These are phyloP conservation scores for Cordyceps tenuipes DNA, from an alignment of 2,329 filamentous ascomycete genomes.

Conservation along the genomic window DNA sequence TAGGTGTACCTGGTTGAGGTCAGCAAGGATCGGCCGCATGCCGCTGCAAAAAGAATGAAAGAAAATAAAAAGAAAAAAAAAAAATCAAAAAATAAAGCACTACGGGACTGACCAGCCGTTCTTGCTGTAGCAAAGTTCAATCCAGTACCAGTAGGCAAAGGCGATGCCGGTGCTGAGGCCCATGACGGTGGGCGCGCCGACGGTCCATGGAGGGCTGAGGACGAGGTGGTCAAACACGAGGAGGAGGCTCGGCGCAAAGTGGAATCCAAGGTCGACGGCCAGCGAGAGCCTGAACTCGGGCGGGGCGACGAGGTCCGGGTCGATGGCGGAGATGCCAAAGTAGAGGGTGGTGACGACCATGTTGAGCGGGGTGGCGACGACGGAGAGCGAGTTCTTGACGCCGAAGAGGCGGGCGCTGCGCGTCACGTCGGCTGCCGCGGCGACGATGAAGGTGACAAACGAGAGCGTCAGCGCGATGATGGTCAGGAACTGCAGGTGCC, in stretches of 20 bases:
- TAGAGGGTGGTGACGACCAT: constrained; percentile 64
- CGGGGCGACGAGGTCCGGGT: constrained; percentile 43
- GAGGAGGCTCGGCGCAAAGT: constrained; percentile 57
- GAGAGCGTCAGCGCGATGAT: constrained; percentile 61
- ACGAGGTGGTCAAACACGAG: constrained; percentile 58
- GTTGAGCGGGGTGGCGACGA: constrained; percentile 61
- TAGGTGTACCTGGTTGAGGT: constrained; percentile 63
- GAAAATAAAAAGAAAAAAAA: no score
- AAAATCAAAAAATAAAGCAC: no score
- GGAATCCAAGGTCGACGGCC: constrained; percentile 54
- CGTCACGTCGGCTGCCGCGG: constrained; percentile 56
- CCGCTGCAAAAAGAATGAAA: no score
- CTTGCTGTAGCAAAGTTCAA: constrained; percentile 59
- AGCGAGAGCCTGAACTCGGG: constrained; percentile 48
- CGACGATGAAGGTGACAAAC: constrained; percentile 51
- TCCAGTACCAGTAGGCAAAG: constrained; percentile 67
- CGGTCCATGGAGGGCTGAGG: constrained; percentile 65
- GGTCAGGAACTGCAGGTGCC: constrained; percentile 65
- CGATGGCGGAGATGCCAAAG: constrained; percentile 57
- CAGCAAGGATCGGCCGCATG: neutral
- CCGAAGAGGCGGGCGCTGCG: constrained; percentile 49
- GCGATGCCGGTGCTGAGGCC: constrained; percentile 50
- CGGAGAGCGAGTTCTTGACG: constrained; percentile 58
- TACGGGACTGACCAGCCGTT: constrained; percentile 53
- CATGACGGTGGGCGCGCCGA: constrained; percentile 51